Percentiles rank a stretch among this genome's conserved stretches.
phyloP scores from a whole-genome alignment of 73 alveolate genomes.

The Tetrahymena malaccensis region DNA sequence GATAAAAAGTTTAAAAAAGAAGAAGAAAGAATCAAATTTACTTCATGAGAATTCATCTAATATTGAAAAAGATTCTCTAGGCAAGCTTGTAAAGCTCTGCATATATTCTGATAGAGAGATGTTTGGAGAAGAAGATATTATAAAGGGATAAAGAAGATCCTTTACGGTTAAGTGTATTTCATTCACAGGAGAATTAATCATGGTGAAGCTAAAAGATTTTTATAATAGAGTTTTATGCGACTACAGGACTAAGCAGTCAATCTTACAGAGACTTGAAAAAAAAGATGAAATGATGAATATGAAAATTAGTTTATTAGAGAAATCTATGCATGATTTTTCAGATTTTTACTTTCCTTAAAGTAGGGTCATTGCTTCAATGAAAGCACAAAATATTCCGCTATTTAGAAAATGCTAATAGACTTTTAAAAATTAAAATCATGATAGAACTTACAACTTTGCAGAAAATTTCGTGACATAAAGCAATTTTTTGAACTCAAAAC shows the following conservation, averaged over 20 bases:
- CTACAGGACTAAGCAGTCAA: neutral
- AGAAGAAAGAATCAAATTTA: neutral
- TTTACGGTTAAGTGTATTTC: neutral
- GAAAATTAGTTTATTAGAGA: neutral
- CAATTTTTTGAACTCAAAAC: neutral
- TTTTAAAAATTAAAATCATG: neutral
- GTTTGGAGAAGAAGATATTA: neutral
- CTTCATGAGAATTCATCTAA: neutral
- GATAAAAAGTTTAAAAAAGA: neutral
- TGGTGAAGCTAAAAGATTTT: neutral
- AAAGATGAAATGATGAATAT: neutral
- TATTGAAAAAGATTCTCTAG: neutral
- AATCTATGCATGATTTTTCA: neutral
- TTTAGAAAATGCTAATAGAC: neutral
- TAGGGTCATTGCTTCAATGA: neutral
- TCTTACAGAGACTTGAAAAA: neutral
- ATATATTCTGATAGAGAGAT: neutral
- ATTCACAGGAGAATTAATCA: neutral
- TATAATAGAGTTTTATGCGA: neutral
- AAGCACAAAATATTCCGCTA: neutral
- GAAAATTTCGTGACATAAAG: neutral
- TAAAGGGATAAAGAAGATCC: neutral
- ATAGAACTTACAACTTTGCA: neutral
- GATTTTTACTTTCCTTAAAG: neutral
- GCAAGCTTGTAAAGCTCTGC: neutral